Evolutionary conservation across 1,139 yeast genomes (phyloP), one percentile per base, ranked within the genome.

Genomic region (Kodamaea anthophila): DNA sequence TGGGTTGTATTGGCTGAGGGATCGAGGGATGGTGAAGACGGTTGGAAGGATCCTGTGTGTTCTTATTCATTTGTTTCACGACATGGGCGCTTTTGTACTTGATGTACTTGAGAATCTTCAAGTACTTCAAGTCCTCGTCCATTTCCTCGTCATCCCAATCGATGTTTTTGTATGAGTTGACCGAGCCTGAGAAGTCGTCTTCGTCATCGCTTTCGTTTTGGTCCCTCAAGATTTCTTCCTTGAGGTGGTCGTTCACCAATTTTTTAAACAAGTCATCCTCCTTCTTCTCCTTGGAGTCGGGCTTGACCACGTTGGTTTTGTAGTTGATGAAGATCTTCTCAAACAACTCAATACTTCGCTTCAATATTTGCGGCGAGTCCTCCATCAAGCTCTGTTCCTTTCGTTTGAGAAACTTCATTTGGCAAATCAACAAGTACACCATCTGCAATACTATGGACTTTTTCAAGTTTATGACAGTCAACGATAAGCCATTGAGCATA

Each of bases 121-220:
- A 48, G 34, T 61, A 65, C 40, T 67, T 67, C 47, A 65, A 55
- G 41, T 66, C 72, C 41, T 67, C 74, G 41, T 65, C 71, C 65
- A 66, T 55, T 19, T 64, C 63, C 39, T 66, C 72, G 40, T 66
- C 70, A 36, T 67, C 74, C 73, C 73, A 66, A 42, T 66, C 73
- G 10, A 65, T 64, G 13, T 51, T 61, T 9, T 42, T 43, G 18
- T 50, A 48, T 16, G 43, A 25, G 14, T 26, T 16, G 15, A 13
- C 19, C 14, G 16, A 18, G 14, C 27, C 18, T 8, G 23, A 10
- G 10, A 23, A 26, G 7, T 41, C 47, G 9, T 51, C 55, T 13
- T 57, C 66, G 11, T 51, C 58, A 13, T 58, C 60, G 4, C 60
- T 64, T n/a, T 55, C 60, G 13, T 52, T 55, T 13, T 55, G 60